phyloP scores from a whole-genome alignment of 768 basidiomycete genomes.

The Mycena epipterygia region DNA sequence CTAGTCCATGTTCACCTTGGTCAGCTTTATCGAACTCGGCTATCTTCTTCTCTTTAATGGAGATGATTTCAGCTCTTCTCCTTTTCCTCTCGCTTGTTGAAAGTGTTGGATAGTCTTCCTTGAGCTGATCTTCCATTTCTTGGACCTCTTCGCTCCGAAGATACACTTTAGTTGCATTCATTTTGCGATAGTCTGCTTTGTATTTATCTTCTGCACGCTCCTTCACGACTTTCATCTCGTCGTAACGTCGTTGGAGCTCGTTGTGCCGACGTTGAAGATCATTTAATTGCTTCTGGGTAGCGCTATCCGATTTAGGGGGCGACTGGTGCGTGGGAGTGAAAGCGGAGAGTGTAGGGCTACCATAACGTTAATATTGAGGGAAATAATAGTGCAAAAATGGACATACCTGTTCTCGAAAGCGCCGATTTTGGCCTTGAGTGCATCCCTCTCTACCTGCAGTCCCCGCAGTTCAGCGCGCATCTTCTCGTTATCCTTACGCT shows the following conservation, averaged over 20 bases:
- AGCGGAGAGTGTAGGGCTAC: constrained; percentile 2
- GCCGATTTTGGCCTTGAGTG: neutral
- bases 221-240: constrained; percentile 26
- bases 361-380: neutral
- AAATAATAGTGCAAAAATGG: neutral
- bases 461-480: neutral
- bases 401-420: constrained; percentile 7
- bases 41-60: constrained; percentile 3
- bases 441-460: neutral
- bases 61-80: constrained; percentile 12
- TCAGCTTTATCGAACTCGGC: constrained; percentile 13
- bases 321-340: neutral
- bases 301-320: neutral
- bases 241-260: constrained; percentile 24
- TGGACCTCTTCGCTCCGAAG: constrained; percentile 13
- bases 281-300: constrained; percentile 8
- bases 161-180: neutral
- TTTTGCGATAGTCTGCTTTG: constrained; percentile 22
- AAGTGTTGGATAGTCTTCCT: neutral
- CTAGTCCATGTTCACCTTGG: neutral
- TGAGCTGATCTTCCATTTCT: constrained; percentile 6
- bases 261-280: constrained; percentile 26
- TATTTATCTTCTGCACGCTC: constrained; percentile 29
- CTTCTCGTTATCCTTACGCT: constrained; percentile 10
- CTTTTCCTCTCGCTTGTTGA: constrained; percentile 16